Evolutionary conservation across 1,284 basidiomycete species (phyloP).

Genomic region (Mrakiaceae sp.): DNA sequence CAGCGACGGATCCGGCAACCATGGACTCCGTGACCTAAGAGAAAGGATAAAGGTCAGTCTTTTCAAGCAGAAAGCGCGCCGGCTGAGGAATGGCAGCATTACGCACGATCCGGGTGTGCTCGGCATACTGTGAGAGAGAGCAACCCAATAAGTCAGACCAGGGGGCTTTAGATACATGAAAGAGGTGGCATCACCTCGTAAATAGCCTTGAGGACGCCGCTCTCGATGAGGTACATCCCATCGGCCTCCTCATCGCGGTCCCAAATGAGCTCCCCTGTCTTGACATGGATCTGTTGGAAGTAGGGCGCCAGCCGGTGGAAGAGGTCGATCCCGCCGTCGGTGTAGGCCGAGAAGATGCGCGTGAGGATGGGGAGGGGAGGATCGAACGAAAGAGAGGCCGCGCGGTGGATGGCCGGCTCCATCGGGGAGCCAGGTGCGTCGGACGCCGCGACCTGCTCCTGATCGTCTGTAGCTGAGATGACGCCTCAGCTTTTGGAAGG

Average conservation of each 20-base stretch:
- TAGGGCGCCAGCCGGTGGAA: constrained; percentile 49
- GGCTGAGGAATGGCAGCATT: background rate
- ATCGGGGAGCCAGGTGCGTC: background rate
- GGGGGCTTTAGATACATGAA: background rate
- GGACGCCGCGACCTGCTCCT: too few relatives aligned
- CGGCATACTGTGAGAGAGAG: constrained; percentile 1
- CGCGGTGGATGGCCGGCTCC: background rate
- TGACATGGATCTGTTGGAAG: constrained; percentile 52
- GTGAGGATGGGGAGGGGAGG: constrained; percentile 44
- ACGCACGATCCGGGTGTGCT: background rate
- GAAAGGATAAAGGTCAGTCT: constrained; percentile 37
- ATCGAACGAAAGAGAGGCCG: constrained; percentile 20
- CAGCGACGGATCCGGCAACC: constrained; percentile 83
- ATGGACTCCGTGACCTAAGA: constrained; percentile 69
- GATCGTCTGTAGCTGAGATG: too few relatives aligned
- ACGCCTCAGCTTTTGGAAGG: too few relatives aligned
- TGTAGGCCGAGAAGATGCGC: constrained; percentile 62
- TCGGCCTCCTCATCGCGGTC: constrained; percentile 59
- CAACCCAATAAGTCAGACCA: background rate
- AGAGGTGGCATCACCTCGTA: constrained; percentile 36
- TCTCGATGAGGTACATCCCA: constrained; percentile 74
- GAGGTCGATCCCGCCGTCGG: constrained; percentile 37
- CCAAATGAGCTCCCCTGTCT: constrained; percentile 61
- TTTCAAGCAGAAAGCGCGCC: background rate
- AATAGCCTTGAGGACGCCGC: constrained; percentile 66